These are phyloP conservation scores for Penicillium sp. DNA, from an alignment of 2,329 filamentous ascomycete species.

Conservation along the genomic window DNA sequence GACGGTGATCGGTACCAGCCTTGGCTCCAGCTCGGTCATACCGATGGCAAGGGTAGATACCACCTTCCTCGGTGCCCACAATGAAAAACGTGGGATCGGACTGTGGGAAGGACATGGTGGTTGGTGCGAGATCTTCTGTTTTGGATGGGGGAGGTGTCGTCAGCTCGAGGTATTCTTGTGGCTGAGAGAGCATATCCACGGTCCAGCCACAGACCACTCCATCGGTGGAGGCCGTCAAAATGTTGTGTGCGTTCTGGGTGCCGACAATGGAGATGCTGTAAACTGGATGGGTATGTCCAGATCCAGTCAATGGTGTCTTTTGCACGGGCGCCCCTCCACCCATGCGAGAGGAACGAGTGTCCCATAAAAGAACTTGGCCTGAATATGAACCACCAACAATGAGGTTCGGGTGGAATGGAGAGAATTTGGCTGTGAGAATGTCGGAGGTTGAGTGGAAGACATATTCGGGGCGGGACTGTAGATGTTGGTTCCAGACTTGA, in stretches of 20 bases:
- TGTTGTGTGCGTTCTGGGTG: slow-evolving; percentile 98
- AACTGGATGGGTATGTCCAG: slow-evolving; percentile 92
- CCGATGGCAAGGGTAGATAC: slow-evolving; percentile 92
- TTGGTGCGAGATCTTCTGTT: slow-evolving; percentile 92
- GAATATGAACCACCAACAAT: slow-evolving; percentile 96
- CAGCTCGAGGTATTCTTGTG: slow-evolving; percentile 89
- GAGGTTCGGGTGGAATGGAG: slow-evolving; percentile 95
- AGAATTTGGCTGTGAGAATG: slow-evolving; percentile 93
- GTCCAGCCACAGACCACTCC: slow-evolving; percentile 97
- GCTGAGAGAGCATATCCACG: slow-evolving; percentile 95
- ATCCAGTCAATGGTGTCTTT: slow-evolving; percentile 92
- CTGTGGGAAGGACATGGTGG: slow-evolving; percentile 90
- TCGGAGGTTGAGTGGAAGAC: slow-evolving; percentile 96
- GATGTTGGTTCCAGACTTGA: slow-evolving; percentile 95
- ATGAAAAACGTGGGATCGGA: slow-evolving; percentile 97
- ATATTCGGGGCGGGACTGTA: slow-evolving; percentile 92
- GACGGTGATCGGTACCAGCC: slow-evolving; percentile 85
- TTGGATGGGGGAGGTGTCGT: slow-evolving; percentile 82
- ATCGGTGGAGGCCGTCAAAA: slow-evolving; percentile 94
- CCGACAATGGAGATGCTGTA: slow-evolving; percentile 95
- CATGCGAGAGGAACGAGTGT: slow-evolving; percentile 83
- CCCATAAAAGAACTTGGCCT: slow-evolving; percentile 95
- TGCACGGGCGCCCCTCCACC: slow-evolving; percentile 71
- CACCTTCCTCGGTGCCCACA: slow-evolving; percentile 93
- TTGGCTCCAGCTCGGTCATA: slow-evolving; percentile 98